Conservation (phyloP, 352 stramenopile genomes). For the Pythium rhizo-oryzae region DNA sequence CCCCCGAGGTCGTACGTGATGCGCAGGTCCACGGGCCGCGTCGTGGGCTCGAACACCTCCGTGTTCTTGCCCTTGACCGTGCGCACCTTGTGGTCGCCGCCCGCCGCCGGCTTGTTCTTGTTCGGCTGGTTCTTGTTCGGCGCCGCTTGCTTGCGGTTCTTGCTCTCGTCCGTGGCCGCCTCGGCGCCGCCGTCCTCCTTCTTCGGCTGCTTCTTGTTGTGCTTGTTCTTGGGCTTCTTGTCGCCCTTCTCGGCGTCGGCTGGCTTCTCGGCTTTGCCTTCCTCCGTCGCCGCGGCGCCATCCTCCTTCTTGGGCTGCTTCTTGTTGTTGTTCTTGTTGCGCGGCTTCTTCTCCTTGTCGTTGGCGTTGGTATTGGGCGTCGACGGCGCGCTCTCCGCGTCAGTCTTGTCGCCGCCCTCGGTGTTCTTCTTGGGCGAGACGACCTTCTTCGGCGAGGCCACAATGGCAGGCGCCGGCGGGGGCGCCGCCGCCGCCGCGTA, state of each 20-base stretch:
- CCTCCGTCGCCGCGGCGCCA: not conserved
- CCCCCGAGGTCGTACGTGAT: conserved; percentile 68
- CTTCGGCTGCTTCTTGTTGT: conserved; percentile 15
- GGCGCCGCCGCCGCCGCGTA: not conserved
- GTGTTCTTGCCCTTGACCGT: conserved; percentile 73
- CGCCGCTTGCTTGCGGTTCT: conserved; percentile 15
- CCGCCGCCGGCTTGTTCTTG: conserved; percentile 13
- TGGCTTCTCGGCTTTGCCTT: not conserved
- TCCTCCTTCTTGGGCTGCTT: conserved; percentile 22
- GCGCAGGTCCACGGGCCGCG: conserved; percentile 67
- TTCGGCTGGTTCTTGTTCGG: conserved; percentile 13
- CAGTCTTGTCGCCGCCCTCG: conserved; percentile 1
- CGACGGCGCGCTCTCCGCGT: conserved; percentile 7
- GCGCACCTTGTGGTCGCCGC: conserved; percentile 22
- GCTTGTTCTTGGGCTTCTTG: conserved; percentile 19
- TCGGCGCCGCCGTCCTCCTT: conserved; percentile 35
- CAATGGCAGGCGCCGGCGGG: not conserved
- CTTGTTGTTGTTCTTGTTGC: conserved; percentile 32
- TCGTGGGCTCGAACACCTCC: conserved; percentile 76
- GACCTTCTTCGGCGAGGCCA: not conserved
- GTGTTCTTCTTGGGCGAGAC: conserved; percentile 3
- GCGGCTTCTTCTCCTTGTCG: conserved; percentile 40
- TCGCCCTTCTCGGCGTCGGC: conserved; percentile 18
- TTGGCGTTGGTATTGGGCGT: not conserved
- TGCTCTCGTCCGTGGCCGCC: conserved; percentile 7